Percentiles rank a stretch among this genome's conserved stretches.
phyloP scores from a whole-genome alignment of 2,329 filamentous ascomycete species.

The Leptographium radiaticola region DNA sequence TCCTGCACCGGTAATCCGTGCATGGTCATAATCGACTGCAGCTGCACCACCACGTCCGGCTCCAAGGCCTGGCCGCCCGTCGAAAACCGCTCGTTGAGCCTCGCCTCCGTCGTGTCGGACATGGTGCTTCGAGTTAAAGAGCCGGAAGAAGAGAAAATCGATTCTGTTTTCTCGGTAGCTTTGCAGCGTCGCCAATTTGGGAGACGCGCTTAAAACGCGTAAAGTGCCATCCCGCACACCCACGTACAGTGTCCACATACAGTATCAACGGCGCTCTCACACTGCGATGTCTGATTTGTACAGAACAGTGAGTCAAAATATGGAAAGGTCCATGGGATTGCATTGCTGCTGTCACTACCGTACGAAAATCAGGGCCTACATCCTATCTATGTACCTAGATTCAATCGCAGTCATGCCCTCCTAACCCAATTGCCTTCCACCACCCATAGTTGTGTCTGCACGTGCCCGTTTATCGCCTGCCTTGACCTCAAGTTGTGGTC shows the following conservation, averaged over 20 bases:
- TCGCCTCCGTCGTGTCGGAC: conserved; percentile 24
- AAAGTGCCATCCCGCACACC: background rate
- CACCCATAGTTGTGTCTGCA: background rate
- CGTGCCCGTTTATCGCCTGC: background rate
- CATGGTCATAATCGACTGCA: conserved; percentile 75
- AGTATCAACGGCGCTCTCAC: background rate
- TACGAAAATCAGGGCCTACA: too few species aligned
- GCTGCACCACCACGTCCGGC: conserved; percentile 64
- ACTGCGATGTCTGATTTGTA: background rate
- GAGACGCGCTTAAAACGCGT: background rate
- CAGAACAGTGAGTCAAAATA: background rate
- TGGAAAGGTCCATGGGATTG: too few species aligned
- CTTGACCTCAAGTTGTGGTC: background rate
- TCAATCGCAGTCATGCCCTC: background rate
- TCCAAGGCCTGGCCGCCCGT: conserved; percentile 46
- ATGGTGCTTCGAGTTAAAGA: conserved; percentile 13
- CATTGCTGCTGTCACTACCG: too few species aligned
- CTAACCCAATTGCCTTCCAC: background rate
- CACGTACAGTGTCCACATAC: background rate
- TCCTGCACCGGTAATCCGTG: conserved; percentile 74
- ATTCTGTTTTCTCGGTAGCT: background rate
- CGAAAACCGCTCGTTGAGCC: conserved; percentile 41
- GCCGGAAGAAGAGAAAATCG: background rate
- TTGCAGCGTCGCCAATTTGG: background rate
- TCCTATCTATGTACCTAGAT: too few species aligned